phyloP scores from a whole-genome alignment of 2,329 filamentous ascomycete species.

The Dothiorella sarmentorum region DNA sequence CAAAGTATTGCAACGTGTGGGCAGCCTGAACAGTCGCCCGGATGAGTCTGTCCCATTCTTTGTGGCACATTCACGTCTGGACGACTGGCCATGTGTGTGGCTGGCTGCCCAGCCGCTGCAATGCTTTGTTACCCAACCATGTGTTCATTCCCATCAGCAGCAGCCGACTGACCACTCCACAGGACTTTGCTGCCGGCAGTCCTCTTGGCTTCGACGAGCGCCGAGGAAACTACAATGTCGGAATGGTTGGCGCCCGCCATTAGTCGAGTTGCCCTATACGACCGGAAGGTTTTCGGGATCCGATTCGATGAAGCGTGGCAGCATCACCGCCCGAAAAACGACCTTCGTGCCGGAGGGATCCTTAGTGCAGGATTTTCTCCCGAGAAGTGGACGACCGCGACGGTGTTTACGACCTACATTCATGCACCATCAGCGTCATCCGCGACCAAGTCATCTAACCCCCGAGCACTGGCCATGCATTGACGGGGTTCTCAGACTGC shows the following conservation, averaged over 20 bases:
- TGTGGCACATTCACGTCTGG: too few relatives aligned
- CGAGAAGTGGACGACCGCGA: neutral
- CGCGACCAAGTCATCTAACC: neutral
- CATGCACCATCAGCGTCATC: neutral
- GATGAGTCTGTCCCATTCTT: too few relatives aligned
- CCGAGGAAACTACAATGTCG: slow-evolving; percentile 17
- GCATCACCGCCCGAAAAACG: neutral
- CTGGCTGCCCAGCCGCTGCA: too few relatives aligned
- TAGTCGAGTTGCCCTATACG: neutral
- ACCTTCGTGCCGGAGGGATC: too few relatives aligned
- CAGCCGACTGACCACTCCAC: slow-evolving; percentile 7
- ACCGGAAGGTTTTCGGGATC: neutral
- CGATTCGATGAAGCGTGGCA: neutral
- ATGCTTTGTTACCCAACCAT: too few relatives aligned
- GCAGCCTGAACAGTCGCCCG: too few relatives aligned
- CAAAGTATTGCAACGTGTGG: too few relatives aligned
- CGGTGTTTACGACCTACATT: neutral
- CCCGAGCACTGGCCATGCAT: slow-evolving; percentile 15
- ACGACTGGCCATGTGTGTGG: too few relatives aligned
- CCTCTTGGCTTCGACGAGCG: slow-evolving; percentile 19
- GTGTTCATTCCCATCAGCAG: too few relatives aligned
- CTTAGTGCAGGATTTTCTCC: neutral
- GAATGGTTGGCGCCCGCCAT: slow-evolving; percentile 17
- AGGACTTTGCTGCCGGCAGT: slow-evolving; percentile 20
- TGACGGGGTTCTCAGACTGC: slow-evolving; percentile 11